Conservation (phyloP, 2,329 filamentous ascomycete species). For the Amylocarpus encephaloides region DNA sequence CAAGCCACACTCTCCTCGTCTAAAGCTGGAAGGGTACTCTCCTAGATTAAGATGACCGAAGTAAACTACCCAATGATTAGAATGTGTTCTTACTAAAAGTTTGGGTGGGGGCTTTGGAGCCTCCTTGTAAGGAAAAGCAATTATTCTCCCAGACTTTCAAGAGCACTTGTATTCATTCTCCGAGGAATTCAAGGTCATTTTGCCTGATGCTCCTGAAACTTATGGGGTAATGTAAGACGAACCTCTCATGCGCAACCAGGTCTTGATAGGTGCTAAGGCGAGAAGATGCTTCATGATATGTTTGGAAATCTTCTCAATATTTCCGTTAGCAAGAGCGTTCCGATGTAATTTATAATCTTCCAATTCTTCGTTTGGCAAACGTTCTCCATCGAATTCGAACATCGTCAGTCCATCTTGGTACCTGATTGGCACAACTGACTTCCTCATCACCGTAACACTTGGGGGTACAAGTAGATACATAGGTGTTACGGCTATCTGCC, state of each 20-base stretch:
- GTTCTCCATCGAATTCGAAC: constrained; percentile 17
- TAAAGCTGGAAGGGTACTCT: constrained; percentile 18
- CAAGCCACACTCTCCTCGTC: constrained; percentile 12
- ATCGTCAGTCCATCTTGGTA: constrained; percentile 4
- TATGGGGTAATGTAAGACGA: no score
- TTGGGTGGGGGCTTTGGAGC: no score
- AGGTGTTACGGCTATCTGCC: constrained; percentile 15
- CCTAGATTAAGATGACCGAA: constrained; percentile 26
- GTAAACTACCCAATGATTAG: constrained; percentile 12
- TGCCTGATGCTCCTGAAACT: no score
- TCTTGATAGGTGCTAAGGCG: constrained; percentile 19
- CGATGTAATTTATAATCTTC: constrained; percentile 16
- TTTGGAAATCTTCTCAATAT: constrained; percentile 13
- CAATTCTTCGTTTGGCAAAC: constrained; percentile 9
- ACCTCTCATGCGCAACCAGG: constrained; percentile 28
- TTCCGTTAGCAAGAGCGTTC: constrained; percentile 6
- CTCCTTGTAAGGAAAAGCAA: no score
- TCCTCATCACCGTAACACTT: constrained; percentile 13
- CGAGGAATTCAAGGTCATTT: no score
- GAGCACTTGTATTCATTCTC: no score
- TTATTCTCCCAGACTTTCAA: no score
- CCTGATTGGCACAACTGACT: background rate
- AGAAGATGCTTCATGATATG: constrained; percentile 19
- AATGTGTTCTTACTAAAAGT: no score
- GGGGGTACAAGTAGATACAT: constrained; percentile 25